Percentiles rank a stretch among this genome's conserved stretches.
phyloP scores from a whole-genome alignment of 148 eudicot genomes.

The Amaranthus hypochondriacus region DNA sequence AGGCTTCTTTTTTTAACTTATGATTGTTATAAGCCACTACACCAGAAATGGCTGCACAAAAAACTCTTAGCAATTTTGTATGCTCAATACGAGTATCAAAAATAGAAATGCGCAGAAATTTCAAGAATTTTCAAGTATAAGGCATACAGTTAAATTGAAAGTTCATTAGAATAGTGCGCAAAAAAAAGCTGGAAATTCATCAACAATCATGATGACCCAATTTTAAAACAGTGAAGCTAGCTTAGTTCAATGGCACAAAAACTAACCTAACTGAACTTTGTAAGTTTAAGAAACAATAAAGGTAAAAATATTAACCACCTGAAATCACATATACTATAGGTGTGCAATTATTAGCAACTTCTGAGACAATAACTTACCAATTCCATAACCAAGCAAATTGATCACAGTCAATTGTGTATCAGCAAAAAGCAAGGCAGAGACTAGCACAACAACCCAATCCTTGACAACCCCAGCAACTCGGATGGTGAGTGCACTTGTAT shows the following conservation, averaged over 20 bases:
- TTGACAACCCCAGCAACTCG: constrained; percentile 99
- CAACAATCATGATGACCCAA: neutral
- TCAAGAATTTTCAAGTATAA: neutral
- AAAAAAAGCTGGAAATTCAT: neutral
- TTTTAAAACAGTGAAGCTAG: neutral
- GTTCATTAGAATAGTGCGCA: neutral
- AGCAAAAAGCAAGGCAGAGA: constrained; percentile 92
- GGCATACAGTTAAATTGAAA: neutral
- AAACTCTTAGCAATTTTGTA: constrained; percentile 4
- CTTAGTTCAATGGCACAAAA: neutral
- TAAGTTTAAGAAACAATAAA: neutral
- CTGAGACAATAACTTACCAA: constrained; percentile 44
- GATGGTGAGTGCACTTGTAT: constrained; percentile 95
- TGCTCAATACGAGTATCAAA: neutral
- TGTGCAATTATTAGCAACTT: neutral
- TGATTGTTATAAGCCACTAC: constrained; percentile 89
- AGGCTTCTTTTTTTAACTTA: constrained; percentile 77
- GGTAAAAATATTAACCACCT: neutral
- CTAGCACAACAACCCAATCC: constrained; percentile 97
- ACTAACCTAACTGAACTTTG: neutral
- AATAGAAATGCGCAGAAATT: neutral
- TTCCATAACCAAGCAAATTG: constrained; percentile 88
- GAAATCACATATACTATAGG: neutral
- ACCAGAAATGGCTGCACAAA: constrained; percentile 86
- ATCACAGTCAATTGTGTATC: constrained; percentile 85